Conservation (phyloP, 306 rosid species). For the Chamaecrista fasciculata region DNA sequence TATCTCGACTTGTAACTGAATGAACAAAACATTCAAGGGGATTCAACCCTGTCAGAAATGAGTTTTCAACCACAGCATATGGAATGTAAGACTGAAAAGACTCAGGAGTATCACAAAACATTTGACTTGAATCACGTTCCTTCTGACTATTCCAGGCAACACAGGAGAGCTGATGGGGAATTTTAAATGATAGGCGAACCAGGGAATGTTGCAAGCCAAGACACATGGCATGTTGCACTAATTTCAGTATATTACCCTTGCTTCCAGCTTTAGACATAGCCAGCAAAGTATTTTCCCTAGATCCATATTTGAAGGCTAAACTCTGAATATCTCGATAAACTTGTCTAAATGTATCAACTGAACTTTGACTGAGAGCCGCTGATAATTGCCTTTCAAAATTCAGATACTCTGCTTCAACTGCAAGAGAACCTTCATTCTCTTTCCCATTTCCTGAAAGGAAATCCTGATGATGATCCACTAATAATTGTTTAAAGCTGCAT, state of each 20-base stretch:
- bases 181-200: slow-evolving; percentile 64
- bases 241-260: slow-evolving; percentile 82
- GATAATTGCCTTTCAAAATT: slow-evolving; percentile 69
- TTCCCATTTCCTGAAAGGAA: slow-evolving; percentile 48
- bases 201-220: slow-evolving; percentile 91
- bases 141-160: slow-evolving; percentile 79
- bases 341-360: slow-evolving; percentile 79
- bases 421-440: slow-evolving; percentile 35
- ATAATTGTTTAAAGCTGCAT: slow-evolving; percentile 61
- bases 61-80: slow-evolving; percentile 72
- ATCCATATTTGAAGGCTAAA: slow-evolving; percentile 62
- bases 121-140: slow-evolving; percentile 33
- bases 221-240: slow-evolving; percentile 91
- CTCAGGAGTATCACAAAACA: slow-evolving; percentile 40
- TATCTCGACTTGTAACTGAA: slow-evolving; percentile 81
- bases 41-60: slow-evolving; percentile 83
- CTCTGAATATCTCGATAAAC: slow-evolving; percentile 75
- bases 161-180: slow-evolving; percentile 78
- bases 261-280: slow-evolving; percentile 95
- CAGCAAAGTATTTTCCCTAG: slow-evolving; percentile 58
- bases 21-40: slow-evolving; percentile 93
- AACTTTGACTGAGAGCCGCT: slow-evolving; percentile 68
- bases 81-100: slow-evolving; percentile 66
- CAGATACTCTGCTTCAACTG: slow-evolving; percentile 48
- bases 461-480: slow-evolving; percentile 49